Evolutionary conservation across 306 rosid genomes (phyloP).

Genomic region (Mucuna pruriens): DNA sequence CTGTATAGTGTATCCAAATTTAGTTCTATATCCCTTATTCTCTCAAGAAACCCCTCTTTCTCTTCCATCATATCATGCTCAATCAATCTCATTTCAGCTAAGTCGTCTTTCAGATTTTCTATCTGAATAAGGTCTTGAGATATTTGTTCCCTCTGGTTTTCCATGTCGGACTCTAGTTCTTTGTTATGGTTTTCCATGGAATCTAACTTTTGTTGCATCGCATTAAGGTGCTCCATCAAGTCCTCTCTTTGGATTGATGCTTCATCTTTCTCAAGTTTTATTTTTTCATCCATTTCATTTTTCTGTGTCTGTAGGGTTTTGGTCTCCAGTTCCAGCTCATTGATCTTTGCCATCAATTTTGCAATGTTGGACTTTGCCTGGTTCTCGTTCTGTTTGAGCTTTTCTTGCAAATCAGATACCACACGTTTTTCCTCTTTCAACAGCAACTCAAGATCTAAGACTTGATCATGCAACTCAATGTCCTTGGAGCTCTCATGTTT

Average conservation of each 20-base stretch:
- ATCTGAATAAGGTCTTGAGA: constrained; percentile 35
- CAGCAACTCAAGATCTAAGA: constrained; percentile 49
- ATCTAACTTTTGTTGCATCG: constrained; percentile 51
- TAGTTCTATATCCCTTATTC: constrained; percentile 49
- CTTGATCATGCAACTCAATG: constrained; percentile 29
- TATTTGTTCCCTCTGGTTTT: constrained; percentile 37
- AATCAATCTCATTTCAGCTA: constrained; percentile 38
- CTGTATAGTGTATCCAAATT: constrained; percentile 47
- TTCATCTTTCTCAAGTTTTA: constrained; percentile 30
- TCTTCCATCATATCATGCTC: constrained; percentile 44
- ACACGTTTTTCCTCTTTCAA: constrained; percentile 45
- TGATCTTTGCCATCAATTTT: constrained; percentile 36
- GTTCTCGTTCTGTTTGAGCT: constrained; percentile 39
- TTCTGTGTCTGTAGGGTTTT: constrained; percentile 39
- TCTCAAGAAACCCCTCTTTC: constrained; percentile 41
- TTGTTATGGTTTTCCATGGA: constrained; percentile 37
- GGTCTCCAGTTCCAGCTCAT: constrained; percentile 38
- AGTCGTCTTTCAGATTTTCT: constrained; percentile 45
- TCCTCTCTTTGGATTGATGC: constrained; percentile 37
- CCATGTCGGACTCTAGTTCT: constrained; percentile 49
- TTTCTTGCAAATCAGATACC: constrained; percentile 34
- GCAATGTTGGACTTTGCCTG: constrained; percentile 34
- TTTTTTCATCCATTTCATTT: constrained; percentile 49
- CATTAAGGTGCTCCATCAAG: constrained; percentile 41
- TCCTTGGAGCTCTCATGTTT: constrained; percentile 42